A percentile compares a stretch with the other conserved stretches of the same genome.
Evolutionary conservation across 306 rosid genomes (phyloP).

Genomic region (Calophaca sinica): DNA sequence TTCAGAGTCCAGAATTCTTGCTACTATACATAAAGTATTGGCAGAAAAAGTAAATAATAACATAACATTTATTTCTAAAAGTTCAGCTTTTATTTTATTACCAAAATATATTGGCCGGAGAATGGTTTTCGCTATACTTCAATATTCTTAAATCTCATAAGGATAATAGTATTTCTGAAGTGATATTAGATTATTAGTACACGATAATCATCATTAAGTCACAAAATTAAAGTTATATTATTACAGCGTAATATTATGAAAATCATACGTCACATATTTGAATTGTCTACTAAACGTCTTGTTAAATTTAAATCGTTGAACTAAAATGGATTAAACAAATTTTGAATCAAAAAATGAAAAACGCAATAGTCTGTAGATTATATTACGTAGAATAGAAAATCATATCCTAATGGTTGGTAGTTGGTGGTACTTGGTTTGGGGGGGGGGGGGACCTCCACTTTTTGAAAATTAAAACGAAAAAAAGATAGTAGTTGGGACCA

Average conservation of each 20-base stretch:
- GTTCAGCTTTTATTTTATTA: too few species aligned
- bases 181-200: too few species aligned
- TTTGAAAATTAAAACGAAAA: neutral
- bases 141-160: too few species aligned
- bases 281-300: neutral
- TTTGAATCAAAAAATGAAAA: neutral
- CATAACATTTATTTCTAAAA: too few species aligned
- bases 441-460: too few species aligned
- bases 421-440: slow-evolving; percentile 8
- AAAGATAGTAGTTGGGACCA: slow-evolving; percentile 18
- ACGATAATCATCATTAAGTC: too few species aligned
- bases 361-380: slow-evolving; percentile 8
- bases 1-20: too few species aligned
- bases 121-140: too few species aligned
- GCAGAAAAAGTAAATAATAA: too few species aligned
- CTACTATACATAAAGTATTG: too few species aligned
- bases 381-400: neutral
- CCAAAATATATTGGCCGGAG: too few species aligned
- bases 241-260: neutral
- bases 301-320: neutral
- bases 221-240: neutral
- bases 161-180: too few species aligned
- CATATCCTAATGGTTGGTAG: neutral
- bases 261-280: neutral
- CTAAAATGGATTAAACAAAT: neutral